Percentiles rank a stretch among this genome's conserved stretches.
phyloP scores from a whole-genome alignment of 2,329 filamentous ascomycete species.

The Exophiala bonariae region DNA sequence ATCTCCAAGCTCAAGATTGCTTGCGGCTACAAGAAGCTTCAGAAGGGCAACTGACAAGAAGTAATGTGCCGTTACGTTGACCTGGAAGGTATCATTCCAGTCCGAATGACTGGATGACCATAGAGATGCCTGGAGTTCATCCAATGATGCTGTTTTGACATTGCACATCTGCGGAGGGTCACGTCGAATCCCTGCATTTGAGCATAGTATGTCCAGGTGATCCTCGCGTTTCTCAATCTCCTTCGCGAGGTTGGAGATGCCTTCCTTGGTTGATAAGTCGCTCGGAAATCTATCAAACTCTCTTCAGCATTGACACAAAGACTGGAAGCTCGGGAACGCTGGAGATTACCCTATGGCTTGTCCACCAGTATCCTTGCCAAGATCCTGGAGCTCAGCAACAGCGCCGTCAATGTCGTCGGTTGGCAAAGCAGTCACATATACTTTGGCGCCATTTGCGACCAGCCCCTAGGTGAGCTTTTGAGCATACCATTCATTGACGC shows the following conservation, averaged over 20 bases:
- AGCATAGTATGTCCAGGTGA: conserved; percentile 50
- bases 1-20: conserved; percentile 30
- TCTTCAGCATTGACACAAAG: neutral
- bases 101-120: conserved; percentile 46
- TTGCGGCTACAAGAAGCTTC: conserved; percentile 44
- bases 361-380: conserved; percentile 39
- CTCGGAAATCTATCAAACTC: conserved; percentile 23
- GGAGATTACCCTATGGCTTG: conserved; percentile 38
- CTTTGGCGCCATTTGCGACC: conserved; percentile 48
- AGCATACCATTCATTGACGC: neutral
- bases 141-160: conserved; percentile 43
- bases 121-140: conserved; percentile 47
- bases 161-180: conserved; percentile 47
- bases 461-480: conserved; percentile 36
- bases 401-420: conserved; percentile 42
- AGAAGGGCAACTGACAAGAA: conserved; percentile 50
- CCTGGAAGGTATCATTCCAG: conserved; percentile 48
- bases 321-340: neutral
- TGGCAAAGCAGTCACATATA: conserved; percentile 46
- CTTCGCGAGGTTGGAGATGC: conserved; percentile 37
- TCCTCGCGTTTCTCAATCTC: conserved; percentile 37
- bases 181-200: conserved; percentile 51
- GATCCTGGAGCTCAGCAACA: conserved; percentile 40
- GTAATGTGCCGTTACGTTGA: conserved; percentile 54
- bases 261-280: conserved; percentile 44